Evolutionary conservation across 129 eudicot species (phyloP).

Genomic region (Erigeron canadensis): DNA sequence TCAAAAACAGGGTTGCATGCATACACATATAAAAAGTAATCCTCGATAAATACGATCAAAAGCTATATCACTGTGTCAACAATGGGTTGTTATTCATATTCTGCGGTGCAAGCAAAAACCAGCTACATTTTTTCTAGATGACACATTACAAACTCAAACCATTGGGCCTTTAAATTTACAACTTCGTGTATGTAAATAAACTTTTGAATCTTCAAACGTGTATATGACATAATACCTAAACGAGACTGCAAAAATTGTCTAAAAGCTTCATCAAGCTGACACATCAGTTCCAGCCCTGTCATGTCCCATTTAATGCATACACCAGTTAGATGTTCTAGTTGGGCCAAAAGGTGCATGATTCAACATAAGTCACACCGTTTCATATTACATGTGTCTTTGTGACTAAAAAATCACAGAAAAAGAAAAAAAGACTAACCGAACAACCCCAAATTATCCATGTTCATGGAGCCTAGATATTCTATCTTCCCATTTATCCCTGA

Average conservation of each 20-base stretch:
- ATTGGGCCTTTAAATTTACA: conserved; percentile 7
- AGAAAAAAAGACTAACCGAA: background rate
- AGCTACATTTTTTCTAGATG: conserved; percentile 20
- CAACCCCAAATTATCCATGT: conserved; percentile 12
- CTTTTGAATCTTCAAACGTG: conserved; percentile 13
- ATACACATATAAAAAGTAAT: conserved; percentile 2
- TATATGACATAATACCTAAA: conserved; percentile 27
- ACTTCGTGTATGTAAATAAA: conserved; percentile 8
- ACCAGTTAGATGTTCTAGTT: background rate
- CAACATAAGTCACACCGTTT: background rate
- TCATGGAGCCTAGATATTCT: conserved; percentile 22
- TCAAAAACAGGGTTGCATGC: background rate
- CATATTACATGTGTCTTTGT: background rate
- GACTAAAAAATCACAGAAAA: background rate
- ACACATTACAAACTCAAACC: conserved; percentile 24
- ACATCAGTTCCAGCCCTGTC: background rate
- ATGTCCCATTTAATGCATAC: conserved; percentile 15
- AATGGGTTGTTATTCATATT: conserved; percentile 18
- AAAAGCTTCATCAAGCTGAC: conserved; percentile 6
- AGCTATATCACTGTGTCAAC: conserved; percentile 6
- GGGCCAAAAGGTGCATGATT: conserved; percentile 9
- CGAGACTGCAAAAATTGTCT: conserved; percentile 26
- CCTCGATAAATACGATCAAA: conserved; percentile 9
- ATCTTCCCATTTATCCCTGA: conserved; percentile 34
- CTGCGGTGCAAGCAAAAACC: conserved; percentile 3